A percentile compares a stretch with the other conserved stretches of the same genome.
phyloP scores from a whole-genome alignment of 2,329 filamentous ascomycete species.

The Beauveria asiatica region DNA sequence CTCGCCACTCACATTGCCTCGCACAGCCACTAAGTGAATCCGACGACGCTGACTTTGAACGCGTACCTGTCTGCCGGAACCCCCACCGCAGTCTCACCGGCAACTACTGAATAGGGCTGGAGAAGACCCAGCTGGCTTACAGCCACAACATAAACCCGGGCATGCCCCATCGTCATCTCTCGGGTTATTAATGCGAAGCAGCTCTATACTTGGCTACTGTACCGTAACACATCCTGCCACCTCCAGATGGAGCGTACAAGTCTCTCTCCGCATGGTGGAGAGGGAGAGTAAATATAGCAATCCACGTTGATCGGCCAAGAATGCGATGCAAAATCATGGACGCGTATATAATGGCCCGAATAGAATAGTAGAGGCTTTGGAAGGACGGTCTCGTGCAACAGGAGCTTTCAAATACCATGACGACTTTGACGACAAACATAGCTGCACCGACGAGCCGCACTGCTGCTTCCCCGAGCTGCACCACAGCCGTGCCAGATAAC shows the following conservation, averaged over 20 bases:
- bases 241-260: background rate
- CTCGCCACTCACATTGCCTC: background rate
- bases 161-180: background rate
- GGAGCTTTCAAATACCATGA: slow-evolving; percentile 13
- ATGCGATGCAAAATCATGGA: background rate
- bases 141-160: background rate
- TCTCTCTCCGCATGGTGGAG: background rate
- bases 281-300: background rate
- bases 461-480: slow-evolving; percentile 25
- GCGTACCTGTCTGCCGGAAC: background rate
- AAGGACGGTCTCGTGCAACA: background rate
- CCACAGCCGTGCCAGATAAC: slow-evolving; percentile 23
- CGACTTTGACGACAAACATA: slow-evolving; percentile 14
- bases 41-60: background rate
- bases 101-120: background rate
- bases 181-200: background rate
- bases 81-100: background rate
- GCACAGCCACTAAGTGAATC: background rate
- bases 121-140: background rate
- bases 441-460: slow-evolving; percentile 31
- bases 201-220: background rate
- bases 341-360: background rate
- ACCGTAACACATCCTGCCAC: background rate
- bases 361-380: background rate
- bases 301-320: background rate